phyloP scores from a whole-genome alignment of 805 yeast genomes.

The Ogataea nonfermentans region DNA sequence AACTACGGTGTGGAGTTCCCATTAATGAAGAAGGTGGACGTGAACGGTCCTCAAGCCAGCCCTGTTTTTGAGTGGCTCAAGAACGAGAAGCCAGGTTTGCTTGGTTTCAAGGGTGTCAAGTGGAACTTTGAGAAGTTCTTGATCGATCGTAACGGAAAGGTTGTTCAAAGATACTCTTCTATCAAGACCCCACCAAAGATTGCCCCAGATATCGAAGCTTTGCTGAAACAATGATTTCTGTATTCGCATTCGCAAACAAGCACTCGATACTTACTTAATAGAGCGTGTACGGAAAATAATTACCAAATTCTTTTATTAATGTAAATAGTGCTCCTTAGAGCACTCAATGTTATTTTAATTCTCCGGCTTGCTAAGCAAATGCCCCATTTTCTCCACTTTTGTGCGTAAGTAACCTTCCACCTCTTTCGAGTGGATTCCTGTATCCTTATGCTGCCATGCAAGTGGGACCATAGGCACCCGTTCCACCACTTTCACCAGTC shows the following conservation, averaged over 20 bases:
- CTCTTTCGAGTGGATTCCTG: constrained; percentile 79
- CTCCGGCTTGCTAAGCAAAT: constrained; percentile 55
- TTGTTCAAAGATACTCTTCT: constrained; percentile 54
- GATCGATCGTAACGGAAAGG: constrained; percentile 52
- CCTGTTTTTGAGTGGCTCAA: constrained; percentile 81
- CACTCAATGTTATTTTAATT: background rate
- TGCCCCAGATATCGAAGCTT: constrained; percentile 55
- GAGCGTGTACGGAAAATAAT: too few species aligned
- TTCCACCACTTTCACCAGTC: constrained; percentile 72
- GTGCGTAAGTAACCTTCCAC: constrained; percentile 92
- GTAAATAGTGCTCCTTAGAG: background rate
- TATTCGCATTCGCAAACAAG: background rate
- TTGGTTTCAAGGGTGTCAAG: constrained; percentile 67
- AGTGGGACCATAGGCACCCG: constrained; percentile 97
- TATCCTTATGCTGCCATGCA: constrained; percentile 66
- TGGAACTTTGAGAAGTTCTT: constrained; percentile 66
- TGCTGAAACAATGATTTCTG: constrained; percentile 39
- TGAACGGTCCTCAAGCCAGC: constrained; percentile 79
- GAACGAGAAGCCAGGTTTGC: constrained; percentile 49
- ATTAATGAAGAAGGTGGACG: constrained; percentile 79
- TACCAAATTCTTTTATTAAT: background rate
- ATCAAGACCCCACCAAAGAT: constrained; percentile 64
- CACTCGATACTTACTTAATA: background rate
- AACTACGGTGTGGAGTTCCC: constrained; percentile 95
- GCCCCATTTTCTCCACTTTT: constrained; percentile 97